Conservation (phyloP, 2,329 filamentous ascomycete genomes). For the Macrophomina tecta region DNA sequence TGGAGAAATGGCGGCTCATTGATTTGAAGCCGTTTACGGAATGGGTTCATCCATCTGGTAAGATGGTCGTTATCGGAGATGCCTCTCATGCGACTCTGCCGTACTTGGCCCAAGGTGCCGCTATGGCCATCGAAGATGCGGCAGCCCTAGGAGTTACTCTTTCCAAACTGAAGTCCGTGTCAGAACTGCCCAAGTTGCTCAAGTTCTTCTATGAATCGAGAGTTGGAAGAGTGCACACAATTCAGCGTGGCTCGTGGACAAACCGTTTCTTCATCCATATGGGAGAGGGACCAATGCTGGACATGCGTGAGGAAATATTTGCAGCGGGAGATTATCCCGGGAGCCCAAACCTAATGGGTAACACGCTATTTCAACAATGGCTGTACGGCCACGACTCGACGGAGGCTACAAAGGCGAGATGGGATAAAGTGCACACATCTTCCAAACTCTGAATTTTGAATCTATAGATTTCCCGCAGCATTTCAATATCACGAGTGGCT, state of each 20-base stretch:
- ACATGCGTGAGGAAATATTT: slow-evolving; percentile 19
- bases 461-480: no score
- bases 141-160: neutral
- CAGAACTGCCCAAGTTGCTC: neutral
- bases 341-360: slow-evolving; percentile 26
- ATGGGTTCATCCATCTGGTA: neutral
- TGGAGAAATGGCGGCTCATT: neutral
- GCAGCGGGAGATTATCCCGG: slow-evolving; percentile 19
- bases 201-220: slow-evolving; percentile 14
- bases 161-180: slow-evolving; percentile 57
- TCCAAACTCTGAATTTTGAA: neutral
- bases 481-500: no score
- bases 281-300: slow-evolving; percentile 6
- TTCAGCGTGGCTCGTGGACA: slow-evolving; percentile 24
- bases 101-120: slow-evolving; percentile 53
- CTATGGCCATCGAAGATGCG: slow-evolving; percentile 67
- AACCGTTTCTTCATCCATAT: slow-evolving; percentile 27
- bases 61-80: slow-evolving; percentile 18
- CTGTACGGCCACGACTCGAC: slow-evolving; percentile 11
- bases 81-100: slow-evolving; percentile 23
- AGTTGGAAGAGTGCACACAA: slow-evolving; percentile 9
- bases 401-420: neutral
- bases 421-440: neutral
- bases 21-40: neutral
- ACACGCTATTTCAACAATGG: slow-evolving; percentile 22